phyloP scores from a whole-genome alignment of 2,329 filamentous ascomycete genomes.

The Aschersonia sp. region DNA sequence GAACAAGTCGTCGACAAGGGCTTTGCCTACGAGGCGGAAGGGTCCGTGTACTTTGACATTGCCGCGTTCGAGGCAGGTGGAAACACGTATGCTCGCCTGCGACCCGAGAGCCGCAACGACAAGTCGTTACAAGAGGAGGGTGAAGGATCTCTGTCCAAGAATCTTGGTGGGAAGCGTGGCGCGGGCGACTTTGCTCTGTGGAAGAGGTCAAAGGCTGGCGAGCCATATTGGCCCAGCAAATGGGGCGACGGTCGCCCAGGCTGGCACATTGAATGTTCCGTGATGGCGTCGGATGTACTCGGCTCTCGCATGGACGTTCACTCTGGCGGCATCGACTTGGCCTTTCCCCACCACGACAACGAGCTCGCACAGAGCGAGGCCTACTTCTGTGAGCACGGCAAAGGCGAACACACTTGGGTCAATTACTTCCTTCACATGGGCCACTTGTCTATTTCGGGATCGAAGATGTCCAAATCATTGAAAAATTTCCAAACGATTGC shows the following conservation, averaged over 20 bases:
- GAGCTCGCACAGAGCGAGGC: constrained; percentile 83
- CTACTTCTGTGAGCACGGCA: constrained; percentile 47
- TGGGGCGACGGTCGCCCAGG: constrained; percentile 84
- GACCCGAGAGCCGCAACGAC: constrained; percentile 75
- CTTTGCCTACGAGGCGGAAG: constrained; percentile 70
- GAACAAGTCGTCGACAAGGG: constrained; percentile 70
- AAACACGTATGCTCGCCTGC: constrained; percentile 71
- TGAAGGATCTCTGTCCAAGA: constrained; percentile 64
- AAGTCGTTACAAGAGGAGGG: constrained; percentile 75
- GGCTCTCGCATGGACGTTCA: constrained; percentile 82
- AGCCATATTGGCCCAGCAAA: constrained; percentile 76
- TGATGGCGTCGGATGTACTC: constrained; percentile 84
- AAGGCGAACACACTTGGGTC: constrained; percentile 61
- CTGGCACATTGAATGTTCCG: constrained; percentile 96
- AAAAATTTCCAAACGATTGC: constrained; percentile 95
- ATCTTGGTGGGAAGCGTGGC: constrained; percentile 52
- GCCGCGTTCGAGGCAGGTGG: constrained; percentile 69
- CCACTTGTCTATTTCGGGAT: constrained; percentile 69
- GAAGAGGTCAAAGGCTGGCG: constrained; percentile 85
- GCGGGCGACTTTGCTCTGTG: constrained; percentile 81
- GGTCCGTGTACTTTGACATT: constrained; percentile 92
- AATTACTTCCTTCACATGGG: constrained; percentile 97
- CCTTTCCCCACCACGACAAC: constrained; percentile 87
- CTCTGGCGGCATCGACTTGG: constrained; percentile 80
- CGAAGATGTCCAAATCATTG: constrained; percentile 90